phyloP scores from a whole-genome alignment of 495 filamentous ascomycete species.

The Sabuloglossum arenarium region DNA sequence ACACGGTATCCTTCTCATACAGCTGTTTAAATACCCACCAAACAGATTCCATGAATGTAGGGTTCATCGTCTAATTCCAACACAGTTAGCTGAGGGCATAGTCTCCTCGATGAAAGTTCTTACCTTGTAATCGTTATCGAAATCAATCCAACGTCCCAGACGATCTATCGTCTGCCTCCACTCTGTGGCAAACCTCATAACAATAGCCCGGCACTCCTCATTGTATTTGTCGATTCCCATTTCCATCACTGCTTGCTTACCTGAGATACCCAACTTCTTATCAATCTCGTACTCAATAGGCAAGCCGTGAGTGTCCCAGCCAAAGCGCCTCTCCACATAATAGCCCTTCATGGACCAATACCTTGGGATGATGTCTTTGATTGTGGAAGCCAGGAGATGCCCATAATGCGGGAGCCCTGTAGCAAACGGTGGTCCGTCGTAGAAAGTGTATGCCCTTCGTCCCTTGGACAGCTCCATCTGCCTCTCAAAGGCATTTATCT shows the following conservation, averaged over 20 bases:
- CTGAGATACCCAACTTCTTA: slow-evolving; percentile 84
- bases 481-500: slow-evolving; percentile 70
- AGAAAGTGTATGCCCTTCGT: slow-evolving; percentile 60
- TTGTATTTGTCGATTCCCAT: slow-evolving; percentile 87
- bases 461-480: slow-evolving; percentile 56
- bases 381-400: slow-evolving; percentile 85
- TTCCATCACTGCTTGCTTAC: slow-evolving; percentile 68
- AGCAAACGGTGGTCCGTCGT: slow-evolving; percentile 51
- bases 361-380: slow-evolving; percentile 90
- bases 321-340: slow-evolving; percentile 52
- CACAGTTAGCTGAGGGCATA: background rate
- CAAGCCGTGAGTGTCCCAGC: slow-evolving; percentile 87
- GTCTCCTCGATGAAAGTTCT: slow-evolving; percentile 2
- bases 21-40: slow-evolving; percentile 97
- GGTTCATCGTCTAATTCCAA: slow-evolving; percentile 56
- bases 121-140: slow-evolving; percentile 95
- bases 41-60: slow-evolving; percentile 83
- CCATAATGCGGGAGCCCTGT: slow-evolving; percentile 85
- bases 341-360: slow-evolving; percentile 98
- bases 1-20: slow-evolving; percentile 72
- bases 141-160: slow-evolving; percentile 93
- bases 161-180: slow-evolving; percentile 83
- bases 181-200: slow-evolving; percentile 79
- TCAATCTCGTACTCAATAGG: slow-evolving; percentile 98
- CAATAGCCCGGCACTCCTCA: slow-evolving; percentile 76